Evolutionary conservation across 208 protist genomes (phyloP).

Genomic region (Acanthamoeba healyi): DNA sequence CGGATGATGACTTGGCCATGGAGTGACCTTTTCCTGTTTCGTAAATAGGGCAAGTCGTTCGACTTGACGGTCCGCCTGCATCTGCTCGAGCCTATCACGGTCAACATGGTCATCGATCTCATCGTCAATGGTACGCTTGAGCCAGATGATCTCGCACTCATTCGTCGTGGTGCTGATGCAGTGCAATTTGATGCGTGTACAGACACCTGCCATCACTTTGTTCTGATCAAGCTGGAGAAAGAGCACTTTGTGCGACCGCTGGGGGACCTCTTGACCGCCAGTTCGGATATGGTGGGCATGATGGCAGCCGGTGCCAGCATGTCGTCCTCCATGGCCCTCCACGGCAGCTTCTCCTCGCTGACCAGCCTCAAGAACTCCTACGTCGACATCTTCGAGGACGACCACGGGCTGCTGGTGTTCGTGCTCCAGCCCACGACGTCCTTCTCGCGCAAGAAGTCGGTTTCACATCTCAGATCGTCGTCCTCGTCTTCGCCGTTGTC

Average conservation of each 20-base stretch:
- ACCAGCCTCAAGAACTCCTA: neutral
- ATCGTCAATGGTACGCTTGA: neutral
- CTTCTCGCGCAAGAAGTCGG: conserved; percentile 17
- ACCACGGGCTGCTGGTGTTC: neutral
- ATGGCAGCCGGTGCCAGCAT: neutral
- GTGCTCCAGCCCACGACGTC: conserved; percentile 20
- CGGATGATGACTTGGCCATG: too few species aligned
- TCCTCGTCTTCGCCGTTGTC: neutral
- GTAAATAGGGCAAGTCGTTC: conserved; percentile 1
- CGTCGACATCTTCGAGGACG: conserved; percentile 27
- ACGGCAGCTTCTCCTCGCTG: conserved; percentile 7
- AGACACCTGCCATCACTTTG: conserved; percentile 18
- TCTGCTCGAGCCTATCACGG: neutral
- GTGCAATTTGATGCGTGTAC: neutral
- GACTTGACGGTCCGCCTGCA: conserved; percentile 5
- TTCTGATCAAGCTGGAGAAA: conserved; percentile 22
- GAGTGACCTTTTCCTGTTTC: neutral
- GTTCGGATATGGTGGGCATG: neutral
- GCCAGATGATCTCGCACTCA: too few species aligned
- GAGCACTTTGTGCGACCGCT: conserved; percentile 50
- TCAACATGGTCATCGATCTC: neutral
- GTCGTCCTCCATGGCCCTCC: neutral
- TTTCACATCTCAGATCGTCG: neutral
- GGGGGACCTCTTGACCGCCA: neutral
- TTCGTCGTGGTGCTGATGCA: too few species aligned